These are phyloP conservation scores for Cyberlindnera americana DNA, from an alignment of 805 yeast genomes.

Conservation along the genomic window DNA sequence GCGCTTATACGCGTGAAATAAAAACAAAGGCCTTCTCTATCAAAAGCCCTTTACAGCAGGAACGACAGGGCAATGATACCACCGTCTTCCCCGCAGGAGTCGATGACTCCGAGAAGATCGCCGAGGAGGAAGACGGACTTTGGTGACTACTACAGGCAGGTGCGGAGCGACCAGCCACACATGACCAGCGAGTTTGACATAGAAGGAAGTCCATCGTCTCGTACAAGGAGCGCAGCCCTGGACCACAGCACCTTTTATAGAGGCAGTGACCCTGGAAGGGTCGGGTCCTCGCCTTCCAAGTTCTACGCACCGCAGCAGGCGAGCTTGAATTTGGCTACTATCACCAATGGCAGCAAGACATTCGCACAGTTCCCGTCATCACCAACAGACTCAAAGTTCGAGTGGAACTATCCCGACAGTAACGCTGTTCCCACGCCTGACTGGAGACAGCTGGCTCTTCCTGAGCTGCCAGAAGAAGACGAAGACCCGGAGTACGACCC, in stretches of 20 bases:
- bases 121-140: background rate
- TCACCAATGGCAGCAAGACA: no score
- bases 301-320: background rate
- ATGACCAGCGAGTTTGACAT: background rate
- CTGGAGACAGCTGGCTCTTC: slow-evolving; percentile 6
- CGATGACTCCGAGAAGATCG: background rate
- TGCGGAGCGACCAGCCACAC: background rate
- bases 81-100: no score
- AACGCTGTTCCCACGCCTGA: slow-evolving; percentile 9
- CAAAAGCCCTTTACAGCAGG: no score
- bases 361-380: slow-evolving; percentile 16
- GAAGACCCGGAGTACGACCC: slow-evolving; percentile 15
- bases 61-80: no score
- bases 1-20: no score
- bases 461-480: slow-evolving; percentile 13
- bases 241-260: no score
- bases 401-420: slow-evolving; percentile 1
- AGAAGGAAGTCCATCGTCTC: slow-evolving; percentile 8
- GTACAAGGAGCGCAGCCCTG: slow-evolving; percentile 6
- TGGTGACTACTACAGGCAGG: background rate
- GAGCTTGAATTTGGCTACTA: background rate
- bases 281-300: background rate
- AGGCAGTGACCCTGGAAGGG: background rate
- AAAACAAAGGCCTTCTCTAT: no score
- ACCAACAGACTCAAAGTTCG: slow-evolving; percentile 1